Conservation (phyloP, 129 eudicot genomes). For the Chrysanthemum seticuspe region DNA sequence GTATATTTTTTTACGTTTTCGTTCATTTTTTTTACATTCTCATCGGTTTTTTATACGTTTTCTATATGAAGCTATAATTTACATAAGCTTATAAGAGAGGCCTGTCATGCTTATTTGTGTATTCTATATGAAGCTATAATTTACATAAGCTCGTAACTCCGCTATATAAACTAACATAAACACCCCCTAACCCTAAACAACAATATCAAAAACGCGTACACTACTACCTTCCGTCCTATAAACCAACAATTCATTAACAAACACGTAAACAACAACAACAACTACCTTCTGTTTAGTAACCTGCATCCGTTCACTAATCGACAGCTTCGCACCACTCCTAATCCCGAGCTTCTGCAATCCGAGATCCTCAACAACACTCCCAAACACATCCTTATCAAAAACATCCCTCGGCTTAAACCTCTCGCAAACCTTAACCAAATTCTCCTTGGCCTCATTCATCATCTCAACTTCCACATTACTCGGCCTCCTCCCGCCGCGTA, state of each 20-base stretch:
- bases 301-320: slow-evolving; percentile 66
- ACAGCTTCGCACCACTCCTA: slow-evolving; percentile 53
- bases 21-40: no score
- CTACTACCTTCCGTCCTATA: no score
- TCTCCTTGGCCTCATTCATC: slow-evolving; percentile 74
- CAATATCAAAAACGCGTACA: neutral
- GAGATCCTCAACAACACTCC: slow-evolving; percentile 74
- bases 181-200: neutral
- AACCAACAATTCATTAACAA: no score
- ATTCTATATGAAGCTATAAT: no score
- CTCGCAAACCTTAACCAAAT: slow-evolving; percentile 59
- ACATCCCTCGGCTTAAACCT: slow-evolving; percentile 78
- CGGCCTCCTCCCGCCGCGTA: slow-evolving; percentile 76
- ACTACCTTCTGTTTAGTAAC: slow-evolving; percentile 62
- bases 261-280: neutral
- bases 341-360: slow-evolving; percentile 67
- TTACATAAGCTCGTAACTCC: no score
- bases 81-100: no score
- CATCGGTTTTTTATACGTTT: no score
- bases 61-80: no score
- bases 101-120: no score
- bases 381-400: slow-evolving; percentile 67
- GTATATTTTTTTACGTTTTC: no score
- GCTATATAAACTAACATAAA: no score
- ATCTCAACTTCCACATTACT: slow-evolving; percentile 57